Conservation (phyloP, 768 basidiomycete species). For the Amanita inopinata region DNA sequence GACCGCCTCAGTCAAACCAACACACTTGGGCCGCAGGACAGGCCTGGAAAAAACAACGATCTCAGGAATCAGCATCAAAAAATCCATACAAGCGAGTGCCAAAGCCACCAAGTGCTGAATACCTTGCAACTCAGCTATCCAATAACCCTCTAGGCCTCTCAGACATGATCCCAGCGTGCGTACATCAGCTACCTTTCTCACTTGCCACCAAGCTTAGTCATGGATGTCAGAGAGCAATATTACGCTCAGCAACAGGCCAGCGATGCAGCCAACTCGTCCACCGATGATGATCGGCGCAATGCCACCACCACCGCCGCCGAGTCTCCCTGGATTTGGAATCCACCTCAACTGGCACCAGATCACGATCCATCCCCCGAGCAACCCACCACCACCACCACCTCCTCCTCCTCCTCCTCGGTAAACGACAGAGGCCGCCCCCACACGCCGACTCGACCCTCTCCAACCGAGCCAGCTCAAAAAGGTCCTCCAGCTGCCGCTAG, state of each 20-base stretch:
- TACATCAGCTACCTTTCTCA: no score
- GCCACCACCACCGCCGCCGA: slow-evolving; percentile 15
- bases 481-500: not conserved
- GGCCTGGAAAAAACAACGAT: slow-evolving; percentile 26
- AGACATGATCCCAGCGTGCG: slow-evolving; percentile 58
- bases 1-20: slow-evolving; percentile 13
- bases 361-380: slow-evolving; percentile 27
- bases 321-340: slow-evolving; percentile 75
- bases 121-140: slow-evolving; percentile 46
- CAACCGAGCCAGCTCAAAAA: slow-evolving; percentile 3
- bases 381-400: slow-evolving; percentile 10
- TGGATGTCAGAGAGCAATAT: slow-evolving; percentile 3
- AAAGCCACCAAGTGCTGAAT: slow-evolving; percentile 54
- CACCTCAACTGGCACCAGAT: slow-evolving; percentile 16
- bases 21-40: slow-evolving; percentile 30
- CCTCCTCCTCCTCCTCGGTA: no score
- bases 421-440: slow-evolving; percentile 9
- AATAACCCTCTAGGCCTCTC: slow-evolving; percentile 59
- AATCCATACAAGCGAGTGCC: slow-evolving; percentile 61
- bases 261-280: slow-evolving; percentile 21
- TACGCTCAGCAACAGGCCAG: slow-evolving; percentile 18
- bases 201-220: no score
- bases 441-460: slow-evolving; percentile 1
- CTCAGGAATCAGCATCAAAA: slow-evolving; percentile 19
- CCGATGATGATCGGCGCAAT: not conserved